Evolutionary conservation across 2,329 filamentous ascomycete genomes (phyloP).

Genomic region (Diaporthe longicolla): DNA sequence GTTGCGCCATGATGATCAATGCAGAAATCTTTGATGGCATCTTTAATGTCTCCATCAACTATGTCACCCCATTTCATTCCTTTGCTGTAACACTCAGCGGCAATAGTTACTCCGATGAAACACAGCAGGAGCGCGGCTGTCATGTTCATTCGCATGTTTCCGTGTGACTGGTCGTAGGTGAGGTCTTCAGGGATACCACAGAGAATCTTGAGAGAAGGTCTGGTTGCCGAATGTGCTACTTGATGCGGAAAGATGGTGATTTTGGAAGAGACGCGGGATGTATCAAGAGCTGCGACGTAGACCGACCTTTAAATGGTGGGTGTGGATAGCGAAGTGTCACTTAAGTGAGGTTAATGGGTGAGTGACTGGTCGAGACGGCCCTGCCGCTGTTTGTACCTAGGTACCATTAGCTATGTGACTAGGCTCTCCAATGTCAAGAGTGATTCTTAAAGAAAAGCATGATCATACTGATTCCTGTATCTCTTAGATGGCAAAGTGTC

Average conservation of each 20-base stretch:
- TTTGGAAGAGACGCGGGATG: no score
- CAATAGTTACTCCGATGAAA: background rate
- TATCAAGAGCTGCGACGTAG: no score
- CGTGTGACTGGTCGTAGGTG: background rate
- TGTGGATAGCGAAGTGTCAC: no score
- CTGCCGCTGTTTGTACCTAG: no score
- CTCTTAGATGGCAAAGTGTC: no score
- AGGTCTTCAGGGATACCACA: background rate
- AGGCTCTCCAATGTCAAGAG: no score
- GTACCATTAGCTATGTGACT: no score
- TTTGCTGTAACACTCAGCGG: background rate
- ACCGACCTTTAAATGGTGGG: no score
- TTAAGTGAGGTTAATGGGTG: no score
- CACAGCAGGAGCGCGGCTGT: background rate
- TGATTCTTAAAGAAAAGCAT: no score
- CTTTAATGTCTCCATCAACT: background rate
- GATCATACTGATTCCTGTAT: no score
- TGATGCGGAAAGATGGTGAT: background rate
- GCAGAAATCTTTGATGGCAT: background rate
- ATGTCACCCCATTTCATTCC: background rate
- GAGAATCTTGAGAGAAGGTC: background rate
- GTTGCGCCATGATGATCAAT: background rate
- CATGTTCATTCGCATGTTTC: background rate
- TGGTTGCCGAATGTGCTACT: background rate
- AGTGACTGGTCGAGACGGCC: no score